Evolutionary conservation across 2,329 filamentous ascomycete genomes (phyloP).

Genomic region (Diatrype stigma): DNA sequence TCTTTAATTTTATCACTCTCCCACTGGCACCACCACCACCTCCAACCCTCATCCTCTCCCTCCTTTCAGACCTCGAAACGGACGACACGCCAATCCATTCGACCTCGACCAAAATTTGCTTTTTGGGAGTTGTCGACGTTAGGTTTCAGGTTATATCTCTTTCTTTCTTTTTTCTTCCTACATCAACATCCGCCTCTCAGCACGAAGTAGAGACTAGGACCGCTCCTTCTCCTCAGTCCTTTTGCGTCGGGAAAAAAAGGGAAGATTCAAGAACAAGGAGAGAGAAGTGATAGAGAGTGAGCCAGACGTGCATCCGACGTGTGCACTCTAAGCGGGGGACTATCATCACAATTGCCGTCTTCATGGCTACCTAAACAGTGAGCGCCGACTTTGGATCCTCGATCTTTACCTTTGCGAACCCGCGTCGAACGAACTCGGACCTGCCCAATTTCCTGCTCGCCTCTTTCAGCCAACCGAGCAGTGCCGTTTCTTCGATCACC

Average conservation of each 20-base stretch:
- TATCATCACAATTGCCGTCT: background rate
- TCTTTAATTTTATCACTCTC: constrained; percentile 1
- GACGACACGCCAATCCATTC: constrained; percentile 13
- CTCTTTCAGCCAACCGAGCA: too few species aligned
- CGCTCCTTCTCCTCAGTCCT: background rate
- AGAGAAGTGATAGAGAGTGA: background rate
- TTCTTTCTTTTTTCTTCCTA: constrained; percentile 1
- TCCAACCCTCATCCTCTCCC: constrained; percentile 1
- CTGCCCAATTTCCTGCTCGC: background rate
- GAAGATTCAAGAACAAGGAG: background rate
- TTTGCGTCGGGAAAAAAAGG: background rate
- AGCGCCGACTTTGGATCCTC: background rate
- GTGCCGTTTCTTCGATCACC: background rate
- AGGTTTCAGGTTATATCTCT: constrained; percentile 21
- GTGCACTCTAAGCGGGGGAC: background rate
- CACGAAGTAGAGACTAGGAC: constrained; percentile 12
- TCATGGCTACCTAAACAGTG: background rate
- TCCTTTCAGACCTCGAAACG: constrained; percentile 8
- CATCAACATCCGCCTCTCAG: constrained; percentile 6
- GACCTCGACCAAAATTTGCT: constrained; percentile 19
- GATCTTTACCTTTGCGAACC: background rate
- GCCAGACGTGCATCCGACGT: background rate
- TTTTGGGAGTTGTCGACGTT: constrained; percentile 19
- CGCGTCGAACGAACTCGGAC: background rate
- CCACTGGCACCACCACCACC: background rate